phyloP scores from a whole-genome alignment of 2,329 filamentous ascomycete species.

The Phaeosphaeriaceae sp. region DNA sequence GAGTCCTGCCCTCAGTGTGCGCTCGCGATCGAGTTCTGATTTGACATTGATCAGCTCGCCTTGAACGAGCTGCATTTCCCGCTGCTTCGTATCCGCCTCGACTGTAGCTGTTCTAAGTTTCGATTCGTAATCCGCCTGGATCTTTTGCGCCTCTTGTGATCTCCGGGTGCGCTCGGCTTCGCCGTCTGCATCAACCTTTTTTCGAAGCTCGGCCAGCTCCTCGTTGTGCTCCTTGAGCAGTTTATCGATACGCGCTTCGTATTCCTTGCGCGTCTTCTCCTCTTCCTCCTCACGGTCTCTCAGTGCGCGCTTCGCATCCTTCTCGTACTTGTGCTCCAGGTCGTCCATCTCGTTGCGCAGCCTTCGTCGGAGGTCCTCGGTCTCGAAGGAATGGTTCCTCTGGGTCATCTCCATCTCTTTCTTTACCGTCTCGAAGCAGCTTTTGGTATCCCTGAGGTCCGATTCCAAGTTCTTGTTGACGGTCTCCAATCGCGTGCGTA shows the following conservation, averaged over 20 bases:
- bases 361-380: constrained; percentile 62
- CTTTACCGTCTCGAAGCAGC: constrained; percentile 59
- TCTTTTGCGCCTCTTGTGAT: constrained; percentile 70
- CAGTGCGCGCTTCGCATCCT: constrained; percentile 64
- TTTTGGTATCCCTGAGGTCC: constrained; percentile 72
- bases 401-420: constrained; percentile 60
- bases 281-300: constrained; percentile 58
- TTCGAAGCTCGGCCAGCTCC: constrained; percentile 70
- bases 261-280: constrained; percentile 51
- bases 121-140: constrained; percentile 62
- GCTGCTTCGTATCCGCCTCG: constrained; percentile 62
- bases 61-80: constrained; percentile 59
- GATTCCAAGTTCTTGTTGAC: constrained; percentile 65
- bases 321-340: constrained; percentile 60
- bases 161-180: constrained; percentile 70
- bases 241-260: constrained; percentile 64
- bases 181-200: constrained; percentile 69
- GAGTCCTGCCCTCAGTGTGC: constrained; percentile 65
- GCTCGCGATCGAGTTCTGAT: constrained; percentile 63
- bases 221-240: constrained; percentile 70
- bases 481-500: constrained; percentile 59
- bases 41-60: constrained; percentile 59
- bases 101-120: constrained; percentile 69
- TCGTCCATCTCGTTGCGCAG: constrained; percentile 66
- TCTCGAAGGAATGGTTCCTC: constrained; percentile 60